Conservation (phyloP, 352 stramenopile species). For the Pythium dissotocum region DNA sequence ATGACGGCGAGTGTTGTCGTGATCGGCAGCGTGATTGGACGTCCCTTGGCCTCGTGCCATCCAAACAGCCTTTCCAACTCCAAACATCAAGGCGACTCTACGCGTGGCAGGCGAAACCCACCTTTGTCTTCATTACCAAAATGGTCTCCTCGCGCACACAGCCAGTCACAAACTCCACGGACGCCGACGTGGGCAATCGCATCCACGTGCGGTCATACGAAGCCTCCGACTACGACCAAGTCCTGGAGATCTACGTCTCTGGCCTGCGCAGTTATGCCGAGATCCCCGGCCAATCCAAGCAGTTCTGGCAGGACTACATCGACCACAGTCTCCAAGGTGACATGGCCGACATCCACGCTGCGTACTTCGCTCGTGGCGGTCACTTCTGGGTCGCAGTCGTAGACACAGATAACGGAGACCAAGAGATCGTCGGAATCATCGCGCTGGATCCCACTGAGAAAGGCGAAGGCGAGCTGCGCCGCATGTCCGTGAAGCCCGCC, state of each 20-base stretch:
- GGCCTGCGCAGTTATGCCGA: conserved; percentile 22
- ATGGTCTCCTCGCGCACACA: too few relatives aligned
- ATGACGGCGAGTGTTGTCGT: too few relatives aligned
- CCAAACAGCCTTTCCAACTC: too few relatives aligned
- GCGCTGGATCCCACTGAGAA: conserved; percentile 30
- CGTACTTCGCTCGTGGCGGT: conserved; percentile 40
- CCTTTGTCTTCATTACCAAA: too few relatives aligned
- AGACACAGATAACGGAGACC: conserved; percentile 14
- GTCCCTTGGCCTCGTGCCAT: too few relatives aligned
- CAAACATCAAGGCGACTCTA: too few relatives aligned
- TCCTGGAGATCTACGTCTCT: conserved; percentile 28
- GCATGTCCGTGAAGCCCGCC: conserved; percentile 42
- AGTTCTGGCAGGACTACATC: conserved; percentile 27
- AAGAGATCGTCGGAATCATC: conserved; percentile 34
- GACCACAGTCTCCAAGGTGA: conserved; percentile 34
- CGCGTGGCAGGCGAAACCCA: too few relatives aligned
- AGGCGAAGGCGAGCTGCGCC: conserved; percentile 34
- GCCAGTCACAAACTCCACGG: too few relatives aligned
- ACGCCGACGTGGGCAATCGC: neutral
- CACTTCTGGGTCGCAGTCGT: conserved; percentile 53
- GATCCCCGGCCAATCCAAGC: neutral
- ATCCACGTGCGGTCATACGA: conserved; percentile 25
- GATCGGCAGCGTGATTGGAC: too few relatives aligned
- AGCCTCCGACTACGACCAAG: conserved; percentile 2
- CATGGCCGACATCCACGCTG: conserved; percentile 37